Base-by-base conservation (phyloP, 768 basidiomycete species). In the Mycena sanguinolenta region DNA sequence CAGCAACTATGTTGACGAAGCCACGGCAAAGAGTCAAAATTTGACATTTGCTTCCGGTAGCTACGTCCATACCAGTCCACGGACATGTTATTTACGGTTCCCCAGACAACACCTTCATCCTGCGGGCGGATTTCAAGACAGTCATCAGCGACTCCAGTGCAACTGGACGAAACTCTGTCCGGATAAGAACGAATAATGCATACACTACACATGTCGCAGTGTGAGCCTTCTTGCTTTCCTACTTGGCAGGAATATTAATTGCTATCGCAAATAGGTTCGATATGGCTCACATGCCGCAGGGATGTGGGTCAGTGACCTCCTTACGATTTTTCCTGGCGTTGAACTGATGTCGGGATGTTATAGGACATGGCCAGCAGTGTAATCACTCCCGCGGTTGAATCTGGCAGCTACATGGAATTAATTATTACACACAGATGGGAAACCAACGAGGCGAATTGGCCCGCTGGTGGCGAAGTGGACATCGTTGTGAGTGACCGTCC, bases 121-220 rank as follows among this genome's bases (percentile, higher is more conserved):
- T 91, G 25, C 85, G 89, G 36, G 83, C 87, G 2, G 90, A 91
- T 74, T 74, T 78, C 66, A 85, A 78, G 25, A 87, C 83, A 1
- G 78, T 76, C 8, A 82, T 91, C 36, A 80, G 61, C 60, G 72
- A 75, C 73, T 68, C 89, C 0, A 78, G 75, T 44, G 85, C 87
- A 1, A 78, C 85, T 21, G 90, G 90, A n/a, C 80, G 90, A 32
- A 81, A 85, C 58, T 89, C 88, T 17, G 87, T 90, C 38, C 82
- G 90, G 52, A 84, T 91, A 68, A 79, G 81, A 55, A 84, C 85
- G 17, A 86, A 85, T 72, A 86, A 87, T 52, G 78, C 79, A 5
- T 91, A 87, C 74, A 84, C 82, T 5, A 87, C 83, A 17, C 87
- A 88, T 70, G 87, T 88, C 54, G 84, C 85, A 4, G 82, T 90